These are phyloP conservation scores for Kodamaea plutei DNA, from an alignment of 1,139 yeast genomes.

Conservation along the genomic window DNA sequence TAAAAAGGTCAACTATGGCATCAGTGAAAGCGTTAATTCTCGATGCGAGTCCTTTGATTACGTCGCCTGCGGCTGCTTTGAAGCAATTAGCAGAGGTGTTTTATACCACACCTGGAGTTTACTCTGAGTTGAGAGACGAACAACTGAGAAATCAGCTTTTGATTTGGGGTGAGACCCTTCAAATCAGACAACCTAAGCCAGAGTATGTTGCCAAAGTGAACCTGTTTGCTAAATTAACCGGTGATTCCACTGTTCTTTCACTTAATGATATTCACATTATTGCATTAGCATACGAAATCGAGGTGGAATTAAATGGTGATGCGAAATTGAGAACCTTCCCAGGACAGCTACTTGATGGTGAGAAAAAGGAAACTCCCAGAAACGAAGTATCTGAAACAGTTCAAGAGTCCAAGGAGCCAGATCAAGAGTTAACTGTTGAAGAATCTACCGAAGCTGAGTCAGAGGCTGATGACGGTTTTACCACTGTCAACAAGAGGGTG, in stretches of 20 bases:
- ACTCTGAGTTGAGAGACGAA: constrained; percentile 81
- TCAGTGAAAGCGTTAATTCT: constrained; percentile 64
- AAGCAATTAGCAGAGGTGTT: constrained; percentile 65
- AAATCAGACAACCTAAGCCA: constrained; percentile 71
- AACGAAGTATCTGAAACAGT: constrained; percentile 7
- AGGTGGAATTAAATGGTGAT: constrained; percentile 63
- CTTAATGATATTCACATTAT: constrained; percentile 88
- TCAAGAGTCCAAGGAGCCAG: constrained; percentile 7
- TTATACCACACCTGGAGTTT: constrained; percentile 90
- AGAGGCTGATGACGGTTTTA: constrained; percentile 8
- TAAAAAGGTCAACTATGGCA: too few species aligned
- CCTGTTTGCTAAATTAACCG: constrained; percentile 80
- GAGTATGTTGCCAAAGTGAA: constrained; percentile 61
- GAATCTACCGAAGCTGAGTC: constrained; percentile 9
- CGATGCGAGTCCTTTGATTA: constrained; percentile 93
- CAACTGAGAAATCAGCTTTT: constrained; percentile 71
- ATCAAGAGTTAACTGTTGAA: constrained; percentile 11
- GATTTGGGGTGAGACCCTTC: constrained; percentile 68
- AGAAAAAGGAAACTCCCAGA: constrained; percentile 4
- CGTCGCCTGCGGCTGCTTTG: constrained; percentile 75
- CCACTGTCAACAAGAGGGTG: constrained; percentile 8
- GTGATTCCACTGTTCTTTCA: constrained; percentile 85
- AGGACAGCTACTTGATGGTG: constrained; percentile 42
- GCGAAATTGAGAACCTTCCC: constrained; percentile 69
- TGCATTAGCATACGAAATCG: constrained; percentile 87